Evolutionary conservation across 352 stramenopile genomes (phyloP).

Genomic region (Phytophthora tubulina): DNA sequence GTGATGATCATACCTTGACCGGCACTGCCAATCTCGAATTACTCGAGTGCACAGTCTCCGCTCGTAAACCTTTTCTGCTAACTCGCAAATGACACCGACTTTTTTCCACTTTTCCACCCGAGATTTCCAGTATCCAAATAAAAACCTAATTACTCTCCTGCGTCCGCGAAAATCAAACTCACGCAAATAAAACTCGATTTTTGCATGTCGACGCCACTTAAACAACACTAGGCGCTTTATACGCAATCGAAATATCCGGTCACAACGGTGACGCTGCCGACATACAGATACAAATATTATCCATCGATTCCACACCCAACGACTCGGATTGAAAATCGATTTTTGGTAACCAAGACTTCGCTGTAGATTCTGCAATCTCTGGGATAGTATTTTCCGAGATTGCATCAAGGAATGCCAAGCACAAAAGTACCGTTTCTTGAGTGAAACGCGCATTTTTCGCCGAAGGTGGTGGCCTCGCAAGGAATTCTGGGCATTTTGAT

Average conservation of each 20-base stretch:
- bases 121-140: constrained; percentile 39
- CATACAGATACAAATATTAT: constrained; percentile 16
- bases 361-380: constrained; percentile 11
- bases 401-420: constrained; percentile 25
- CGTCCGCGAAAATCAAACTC: not conserved
- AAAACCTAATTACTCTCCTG: not conserved
- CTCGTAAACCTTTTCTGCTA: constrained; percentile 33
- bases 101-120: constrained; percentile 41
- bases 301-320: constrained; percentile 45
- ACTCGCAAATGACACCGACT: constrained; percentile 22
- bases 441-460: constrained; percentile 26
- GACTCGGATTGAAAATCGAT: constrained; percentile 43
- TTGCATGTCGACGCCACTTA: constrained; percentile 26
- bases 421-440: constrained; percentile 39
- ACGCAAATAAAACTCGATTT: constrained; percentile 13
- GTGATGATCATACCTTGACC: constrained; percentile 7
- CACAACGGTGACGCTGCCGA: constrained; percentile 18
- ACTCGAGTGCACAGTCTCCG: constrained; percentile 33
- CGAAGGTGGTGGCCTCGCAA: constrained; percentile 33
- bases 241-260: constrained; percentile 10
- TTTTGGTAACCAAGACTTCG: constrained; percentile 18
- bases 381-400: constrained; percentile 3
- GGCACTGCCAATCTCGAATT: constrained; percentile 33
- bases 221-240: constrained; percentile 25
- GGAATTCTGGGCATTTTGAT: constrained; percentile 32